These are phyloP conservation scores for Ramalina intermedia DNA, from an alignment of 495 filamentous ascomycete species.

Conservation along the genomic window DNA sequence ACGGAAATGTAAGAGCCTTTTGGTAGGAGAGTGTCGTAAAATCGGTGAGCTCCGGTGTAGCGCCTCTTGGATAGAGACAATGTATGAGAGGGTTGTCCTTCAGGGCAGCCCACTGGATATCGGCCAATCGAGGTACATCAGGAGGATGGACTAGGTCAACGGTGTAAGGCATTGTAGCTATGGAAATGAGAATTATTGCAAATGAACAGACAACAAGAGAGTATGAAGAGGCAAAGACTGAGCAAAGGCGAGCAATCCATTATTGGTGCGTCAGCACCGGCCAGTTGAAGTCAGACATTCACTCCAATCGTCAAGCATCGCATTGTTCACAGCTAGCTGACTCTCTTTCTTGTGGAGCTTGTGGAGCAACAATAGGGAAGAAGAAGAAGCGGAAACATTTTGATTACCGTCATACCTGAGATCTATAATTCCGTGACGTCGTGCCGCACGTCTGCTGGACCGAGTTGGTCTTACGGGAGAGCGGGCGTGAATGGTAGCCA, in stretches of 20 bases:
- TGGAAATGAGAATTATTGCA: neutral
- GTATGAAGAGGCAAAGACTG: neutral
- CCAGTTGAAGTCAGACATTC: neutral
- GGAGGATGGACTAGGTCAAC: conserved; percentile 1
- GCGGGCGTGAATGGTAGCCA: neutral
- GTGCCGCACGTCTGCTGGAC: neutral
- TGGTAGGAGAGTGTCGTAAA: conserved; percentile 9
- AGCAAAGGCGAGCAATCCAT: neutral
- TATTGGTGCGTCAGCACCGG: conserved; percentile 5
- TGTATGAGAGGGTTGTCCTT: conserved; percentile 10
- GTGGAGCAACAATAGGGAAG: neutral
- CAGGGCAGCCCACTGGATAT: conserved; percentile 13
- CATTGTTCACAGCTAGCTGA: neutral
- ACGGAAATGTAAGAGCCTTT: conserved; percentile 7
- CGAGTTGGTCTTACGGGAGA: neutral
- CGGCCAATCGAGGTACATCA: conserved; percentile 9
- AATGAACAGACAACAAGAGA: neutral
- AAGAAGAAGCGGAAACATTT: neutral
- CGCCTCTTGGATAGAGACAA: conserved; percentile 10
- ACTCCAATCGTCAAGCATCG: conserved; percentile 2
- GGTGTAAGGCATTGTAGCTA: conserved; percentile 1
- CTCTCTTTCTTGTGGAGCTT: too few relatives aligned
- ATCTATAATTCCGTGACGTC: neutral
- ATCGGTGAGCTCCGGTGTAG: conserved; percentile 6
- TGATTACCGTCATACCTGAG: neutral